phyloP scores from a whole-genome alignment of 225 moss, liverwort and hornwort species.

The Rhytidiadelphus loreus region DNA sequence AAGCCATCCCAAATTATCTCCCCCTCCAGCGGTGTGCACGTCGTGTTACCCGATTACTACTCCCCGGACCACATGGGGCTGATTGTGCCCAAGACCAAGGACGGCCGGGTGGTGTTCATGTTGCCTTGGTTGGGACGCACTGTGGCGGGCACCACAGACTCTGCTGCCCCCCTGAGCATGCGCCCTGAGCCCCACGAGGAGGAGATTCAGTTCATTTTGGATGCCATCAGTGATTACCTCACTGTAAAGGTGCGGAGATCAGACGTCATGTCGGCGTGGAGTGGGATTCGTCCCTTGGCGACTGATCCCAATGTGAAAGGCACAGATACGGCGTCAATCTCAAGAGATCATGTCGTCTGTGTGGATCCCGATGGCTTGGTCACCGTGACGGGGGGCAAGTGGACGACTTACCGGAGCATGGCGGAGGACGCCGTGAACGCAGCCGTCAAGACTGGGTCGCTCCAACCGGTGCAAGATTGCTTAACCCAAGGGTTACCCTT shows the following conservation, averaged over 20 bases:
- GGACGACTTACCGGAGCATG: constrained; percentile 99
- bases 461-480: constrained; percentile 51
- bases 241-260: constrained; percentile 92
- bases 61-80: constrained; percentile 94
- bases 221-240: constrained; percentile 95
- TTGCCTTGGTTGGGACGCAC: constrained; percentile 97
- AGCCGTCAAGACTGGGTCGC: constrained; percentile 47
- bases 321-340: constrained; percentile 96
- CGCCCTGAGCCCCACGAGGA: constrained; percentile 90
- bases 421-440: constrained; percentile 89
- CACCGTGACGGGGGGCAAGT: constrained; percentile 94
- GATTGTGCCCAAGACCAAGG: constrained; percentile 96
- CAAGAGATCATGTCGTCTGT: constrained; percentile 83
- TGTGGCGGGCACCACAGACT: constrained; percentile 94
- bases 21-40: constrained; percentile 88
- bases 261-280: constrained; percentile 97
- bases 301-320: constrained; percentile 75
- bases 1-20: constrained; percentile 61
- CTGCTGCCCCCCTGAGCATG: constrained; percentile 60
- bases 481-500: constrained; percentile 64
- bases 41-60: constrained; percentile 95
- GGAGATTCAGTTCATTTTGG: constrained; percentile 91
- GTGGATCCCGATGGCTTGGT: constrained; percentile 74
- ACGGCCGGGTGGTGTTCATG: constrained; percentile 95
- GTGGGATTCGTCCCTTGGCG: constrained; percentile 91